Base-by-base conservation (phyloP, 129 eudicot species). In the Helichrysum umbraculigerum region DNA sequence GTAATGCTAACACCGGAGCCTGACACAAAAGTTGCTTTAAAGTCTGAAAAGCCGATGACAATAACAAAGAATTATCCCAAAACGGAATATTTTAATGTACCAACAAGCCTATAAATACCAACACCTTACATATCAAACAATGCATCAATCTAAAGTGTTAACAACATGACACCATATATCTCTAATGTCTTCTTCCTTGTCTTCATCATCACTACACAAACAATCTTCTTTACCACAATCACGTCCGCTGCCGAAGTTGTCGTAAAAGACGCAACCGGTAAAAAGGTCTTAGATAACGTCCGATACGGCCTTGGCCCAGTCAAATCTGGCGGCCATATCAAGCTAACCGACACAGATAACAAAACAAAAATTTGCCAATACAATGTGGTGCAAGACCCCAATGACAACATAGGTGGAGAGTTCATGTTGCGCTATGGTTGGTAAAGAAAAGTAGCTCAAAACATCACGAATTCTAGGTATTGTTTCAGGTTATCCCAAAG, bases 341-440 rank as follows among this genome's bases (percentile, higher is more conserved):
- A 77, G 69, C 57, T 77, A 77, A 68, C 75, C 15, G 41, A 68
- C 81, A 68, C 33, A 21, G 57, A 22, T 8, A 19, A 64, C 72
- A 64, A 32, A 0, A 75, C 47, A 9, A 75, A 75, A 63, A 7
- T 63, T 0, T 76, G 79, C 30, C 66, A 66, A 3, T 20, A 12
- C 6, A 20, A 50, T 0, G 73, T 34, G 56, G 56, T 76, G 9
- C 80, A 76, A 35, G 80, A 66, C 66, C 73, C 66, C 4, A 3
- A 65, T 35, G 57, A 1, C 22, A 21, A 32, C 73, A 14, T 32
- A 12, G 65, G 73, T 52, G 65, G 35, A 10, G 52, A 52, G 16
- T 77, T 77, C 22, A 58, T 0, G 29, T 77, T 77, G n/a, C 25
- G 29, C 62, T 28, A 29, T 37, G 21, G n/a, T 39, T 42, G 33